These are phyloP conservation scores for Spathaspora sp. DNA, from an alignment of 1,139 yeast species.

Conservation along the genomic window DNA sequence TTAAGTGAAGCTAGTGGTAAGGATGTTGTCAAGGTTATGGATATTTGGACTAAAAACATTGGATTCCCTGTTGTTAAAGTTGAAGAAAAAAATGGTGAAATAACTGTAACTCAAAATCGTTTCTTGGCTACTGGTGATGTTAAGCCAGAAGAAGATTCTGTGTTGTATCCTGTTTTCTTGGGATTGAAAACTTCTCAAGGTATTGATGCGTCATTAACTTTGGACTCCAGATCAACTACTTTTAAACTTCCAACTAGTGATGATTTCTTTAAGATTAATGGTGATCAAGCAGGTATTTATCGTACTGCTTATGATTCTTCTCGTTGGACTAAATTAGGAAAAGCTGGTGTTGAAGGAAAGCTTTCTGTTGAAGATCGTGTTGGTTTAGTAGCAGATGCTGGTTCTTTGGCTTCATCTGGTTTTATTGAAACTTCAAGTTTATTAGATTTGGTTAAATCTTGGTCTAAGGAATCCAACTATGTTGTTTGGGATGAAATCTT, in stretches of 20 bases:
- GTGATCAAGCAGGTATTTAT: constrained; percentile 80
- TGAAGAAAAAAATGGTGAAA: constrained; percentile 35
- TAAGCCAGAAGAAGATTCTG: constrained; percentile 57
- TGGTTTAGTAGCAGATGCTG: constrained; percentile 83
- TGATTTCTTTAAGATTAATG: constrained; percentile 73
- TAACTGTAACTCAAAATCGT: constrained; percentile 69
- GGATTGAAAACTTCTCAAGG: constrained; percentile 69
- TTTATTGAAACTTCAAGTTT: constrained; percentile 66
- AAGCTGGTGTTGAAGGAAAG: constrained; percentile 63
- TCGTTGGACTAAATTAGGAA: constrained; percentile 73
- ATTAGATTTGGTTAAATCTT: constrained; percentile 60
- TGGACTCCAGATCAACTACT: constrained; percentile 54
- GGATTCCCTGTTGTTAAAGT: constrained; percentile 83
- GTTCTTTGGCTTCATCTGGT: constrained; percentile 71
- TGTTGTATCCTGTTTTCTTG: constrained; percentile 81
- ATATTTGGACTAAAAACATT: constrained; percentile 79
- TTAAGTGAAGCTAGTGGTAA: constrained; percentile 74
- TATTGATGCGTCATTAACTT: constrained; percentile 60
- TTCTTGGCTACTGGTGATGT: constrained; percentile 83
- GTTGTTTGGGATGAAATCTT: constrained; percentile 81
- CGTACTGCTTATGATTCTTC: constrained; percentile 75
- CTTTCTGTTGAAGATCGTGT: constrained; percentile 82
- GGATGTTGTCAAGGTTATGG: constrained; percentile 75
- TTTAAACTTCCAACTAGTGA: constrained; percentile 41
- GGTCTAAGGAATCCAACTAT: constrained; percentile 67